These are phyloP conservation scores for Phaffia tasmanica DNA, from an alignment of 768 basidiomycete genomes.

Conservation along the genomic window DNA sequence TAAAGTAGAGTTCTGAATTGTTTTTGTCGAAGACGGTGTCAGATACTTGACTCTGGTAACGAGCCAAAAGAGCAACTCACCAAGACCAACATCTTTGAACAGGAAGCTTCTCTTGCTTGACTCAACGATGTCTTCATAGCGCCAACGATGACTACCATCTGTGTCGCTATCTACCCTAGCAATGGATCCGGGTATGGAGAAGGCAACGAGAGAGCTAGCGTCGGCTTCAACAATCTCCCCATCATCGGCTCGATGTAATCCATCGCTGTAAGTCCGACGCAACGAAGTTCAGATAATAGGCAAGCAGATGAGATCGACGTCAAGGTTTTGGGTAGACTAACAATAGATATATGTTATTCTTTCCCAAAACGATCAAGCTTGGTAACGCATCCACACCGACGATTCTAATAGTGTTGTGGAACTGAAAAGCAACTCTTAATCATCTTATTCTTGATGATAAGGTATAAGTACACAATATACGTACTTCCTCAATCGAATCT, in stretches of 20 bases:
- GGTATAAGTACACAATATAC: neutral
- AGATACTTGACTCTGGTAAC: neutral
- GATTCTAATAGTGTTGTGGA: conserved; percentile 73
- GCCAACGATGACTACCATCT: conserved; percentile 72
- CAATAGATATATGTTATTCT: conserved; percentile 68
- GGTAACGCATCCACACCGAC: conserved; percentile 86
- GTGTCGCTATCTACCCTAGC: conserved; percentile 61
- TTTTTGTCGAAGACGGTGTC: neutral
- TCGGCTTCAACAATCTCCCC: conserved; percentile 81
- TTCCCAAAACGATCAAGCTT: conserved; percentile 76
- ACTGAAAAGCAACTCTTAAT: conserved; percentile 35
- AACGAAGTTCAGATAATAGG: neutral
- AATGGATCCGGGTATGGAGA: conserved; percentile 66
- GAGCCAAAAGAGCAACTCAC: conserved; percentile 43
- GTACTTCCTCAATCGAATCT: conserved; percentile 67
- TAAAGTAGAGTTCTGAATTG: conserved; percentile 85
- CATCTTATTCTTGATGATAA: neutral
- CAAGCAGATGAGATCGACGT: neutral
- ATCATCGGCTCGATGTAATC: conserved; percentile 70
- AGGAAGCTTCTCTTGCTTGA: conserved; percentile 74
- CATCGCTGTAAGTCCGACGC: conserved; percentile 47
- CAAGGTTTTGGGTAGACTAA: neutral
- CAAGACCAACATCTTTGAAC: conserved; percentile 68
- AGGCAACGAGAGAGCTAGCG: conserved; percentile 37
- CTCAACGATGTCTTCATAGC: conserved; percentile 62